phyloP scores from a whole-genome alignment of 2,329 filamentous ascomycete species.

The Colletotrichum costaricense region DNA sequence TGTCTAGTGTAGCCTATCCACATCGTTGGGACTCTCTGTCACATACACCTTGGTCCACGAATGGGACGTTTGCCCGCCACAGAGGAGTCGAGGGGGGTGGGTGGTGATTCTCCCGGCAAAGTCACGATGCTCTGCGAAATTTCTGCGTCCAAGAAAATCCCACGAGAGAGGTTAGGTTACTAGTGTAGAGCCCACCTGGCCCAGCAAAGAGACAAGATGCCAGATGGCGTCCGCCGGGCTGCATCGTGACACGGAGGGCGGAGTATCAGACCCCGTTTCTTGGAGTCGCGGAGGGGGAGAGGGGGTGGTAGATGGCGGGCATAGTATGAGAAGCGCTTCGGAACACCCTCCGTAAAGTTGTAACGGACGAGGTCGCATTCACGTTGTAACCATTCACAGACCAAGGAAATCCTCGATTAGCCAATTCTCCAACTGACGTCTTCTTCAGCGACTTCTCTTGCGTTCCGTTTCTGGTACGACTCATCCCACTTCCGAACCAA shows the following conservation, averaged over 20 bases:
- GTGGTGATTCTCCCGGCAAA: background rate
- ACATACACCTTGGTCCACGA: background rate
- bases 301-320: background rate
- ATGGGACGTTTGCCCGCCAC: background rate
- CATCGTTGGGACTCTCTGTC: constrained; percentile 8
- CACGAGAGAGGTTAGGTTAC: background rate
- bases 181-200: background rate
- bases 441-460: background rate
- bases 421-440: background rate
- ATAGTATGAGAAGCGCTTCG: background rate
- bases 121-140: background rate
- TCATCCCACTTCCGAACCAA: background rate
- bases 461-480: constrained; percentile 14
- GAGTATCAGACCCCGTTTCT: background rate
- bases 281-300: background rate
- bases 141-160: constrained; percentile 1
- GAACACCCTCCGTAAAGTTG: constrained; percentile 14
- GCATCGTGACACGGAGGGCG: background rate
- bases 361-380: constrained; percentile 11
- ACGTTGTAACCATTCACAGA: background rate
- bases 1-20: constrained; percentile 16
- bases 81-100: background rate
- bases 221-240: background rate
- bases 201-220: background rate
- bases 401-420: background rate